Conservation (phyloP, 2,329 filamentous ascomycete genomes). For the Pseudopyricularia javanii region DNA sequence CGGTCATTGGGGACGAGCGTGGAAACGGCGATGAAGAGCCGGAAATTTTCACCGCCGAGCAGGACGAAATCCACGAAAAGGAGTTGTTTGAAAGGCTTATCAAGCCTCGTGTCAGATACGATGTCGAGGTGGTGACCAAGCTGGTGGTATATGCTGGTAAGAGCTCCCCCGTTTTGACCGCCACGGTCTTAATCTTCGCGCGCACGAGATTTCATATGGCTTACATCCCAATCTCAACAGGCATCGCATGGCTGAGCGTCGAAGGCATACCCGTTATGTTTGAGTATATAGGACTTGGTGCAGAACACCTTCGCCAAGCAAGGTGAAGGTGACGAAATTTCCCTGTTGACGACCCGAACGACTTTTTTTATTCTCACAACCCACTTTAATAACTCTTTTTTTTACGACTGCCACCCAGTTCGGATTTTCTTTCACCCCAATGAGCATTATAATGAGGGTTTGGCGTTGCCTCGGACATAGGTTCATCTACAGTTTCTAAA, state of each 20-base stretch:
- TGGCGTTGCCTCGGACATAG: not conserved
- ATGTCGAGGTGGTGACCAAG: constrained; percentile 98
- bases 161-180: constrained; percentile 17
- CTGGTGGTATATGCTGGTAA: constrained; percentile 85
- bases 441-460: not conserved
- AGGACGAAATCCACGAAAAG: constrained; percentile 48
- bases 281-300: constrained; percentile 34
- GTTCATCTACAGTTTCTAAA: not conserved
- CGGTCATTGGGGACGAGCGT: constrained; percentile 14
- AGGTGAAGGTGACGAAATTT: not conserved
- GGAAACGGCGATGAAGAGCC: constrained; percentile 19
- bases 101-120: constrained; percentile 82
- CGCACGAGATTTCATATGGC: too few relatives aligned
- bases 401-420: not conserved
- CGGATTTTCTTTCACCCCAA: not conserved
- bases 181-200: too few relatives aligned
- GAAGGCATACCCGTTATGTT: constrained; percentile 65
- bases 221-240: constrained; percentile 27
- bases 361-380: not conserved
- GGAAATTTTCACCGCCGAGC: constrained; percentile 24
- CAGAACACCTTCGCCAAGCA: not conserved
- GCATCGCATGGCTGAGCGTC: constrained; percentile 72
- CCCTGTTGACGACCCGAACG: not conserved
- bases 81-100: constrained; percentile 78
- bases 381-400: too few relatives aligned